phyloP scores from a whole-genome alignment of 164 flowering plant genomes.

The Macadamia integrifolia region DNA sequence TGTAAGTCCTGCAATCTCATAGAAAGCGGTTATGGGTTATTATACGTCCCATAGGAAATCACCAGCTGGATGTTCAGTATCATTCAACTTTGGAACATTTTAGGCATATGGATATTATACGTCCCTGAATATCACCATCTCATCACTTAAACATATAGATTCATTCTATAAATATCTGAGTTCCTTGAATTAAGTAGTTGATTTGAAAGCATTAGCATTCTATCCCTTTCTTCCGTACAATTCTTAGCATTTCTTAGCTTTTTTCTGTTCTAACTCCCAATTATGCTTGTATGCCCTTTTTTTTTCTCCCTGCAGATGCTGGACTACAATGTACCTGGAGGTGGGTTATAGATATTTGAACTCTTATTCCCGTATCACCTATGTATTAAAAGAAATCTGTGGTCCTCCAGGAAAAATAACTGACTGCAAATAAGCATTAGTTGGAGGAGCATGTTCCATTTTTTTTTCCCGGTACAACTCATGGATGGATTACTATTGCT shows the following conservation, averaged over 20 bases:
- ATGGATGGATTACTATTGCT: background rate
- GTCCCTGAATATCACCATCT: too few species aligned
- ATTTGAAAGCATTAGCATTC: background rate
- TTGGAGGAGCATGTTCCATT: background rate
- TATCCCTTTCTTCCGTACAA: background rate
- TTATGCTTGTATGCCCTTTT: slow-evolving; percentile 9
- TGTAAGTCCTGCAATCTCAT: too few species aligned
- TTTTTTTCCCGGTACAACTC: background rate
- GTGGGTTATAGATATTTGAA: slow-evolving; percentile 26
- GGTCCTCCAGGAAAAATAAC: background rate
- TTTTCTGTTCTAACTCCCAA: background rate
- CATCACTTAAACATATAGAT: too few species aligned
- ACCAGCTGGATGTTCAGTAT: too few species aligned
- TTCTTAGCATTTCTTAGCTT: background rate
- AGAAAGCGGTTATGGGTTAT: too few species aligned
- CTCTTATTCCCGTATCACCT: background rate
- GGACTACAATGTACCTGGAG: slow-evolving; percentile 97
- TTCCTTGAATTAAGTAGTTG: too few species aligned
- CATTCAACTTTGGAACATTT: too few species aligned
- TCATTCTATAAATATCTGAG: too few species aligned
- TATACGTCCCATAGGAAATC: too few species aligned
- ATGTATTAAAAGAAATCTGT: background rate
- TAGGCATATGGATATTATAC: too few species aligned
- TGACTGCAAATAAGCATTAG: background rate
- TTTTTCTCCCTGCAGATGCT: slow-evolving; percentile 61